Percentiles rank a stretch among this genome's conserved stretches.
These are phyloP conservation scores for Talaromyces rugulosus DNA, from an alignment of 2,329 filamentous ascomycete species.

Conservation along the genomic window DNA sequence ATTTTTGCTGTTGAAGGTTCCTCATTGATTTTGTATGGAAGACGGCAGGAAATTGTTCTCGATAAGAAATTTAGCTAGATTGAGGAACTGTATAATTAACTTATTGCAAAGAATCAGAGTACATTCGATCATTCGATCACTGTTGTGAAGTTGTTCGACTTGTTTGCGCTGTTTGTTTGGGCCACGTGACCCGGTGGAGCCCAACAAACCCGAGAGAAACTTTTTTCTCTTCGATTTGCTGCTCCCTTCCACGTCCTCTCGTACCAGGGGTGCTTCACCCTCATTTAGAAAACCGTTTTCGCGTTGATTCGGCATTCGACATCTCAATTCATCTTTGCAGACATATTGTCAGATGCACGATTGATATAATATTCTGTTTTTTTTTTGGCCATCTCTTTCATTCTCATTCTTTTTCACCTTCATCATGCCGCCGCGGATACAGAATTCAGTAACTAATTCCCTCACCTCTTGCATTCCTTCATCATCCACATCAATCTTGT, in stretches of 20 bases:
- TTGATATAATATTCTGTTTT: not conserved
- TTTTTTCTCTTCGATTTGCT: constrained; percentile 7
- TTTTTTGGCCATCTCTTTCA: not conserved
- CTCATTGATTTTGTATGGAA: not conserved
- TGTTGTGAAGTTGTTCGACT: not conserved
- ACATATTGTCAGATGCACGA: not conserved
- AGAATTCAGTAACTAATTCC: constrained; percentile 31
- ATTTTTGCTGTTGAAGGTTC: not conserved
- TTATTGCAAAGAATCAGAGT: not conserved
- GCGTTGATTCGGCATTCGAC: not conserved
- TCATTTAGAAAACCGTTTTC: constrained; percentile 2
- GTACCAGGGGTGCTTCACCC: constrained; percentile 14
- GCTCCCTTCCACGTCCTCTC: constrained; percentile 3
- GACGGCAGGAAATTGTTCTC: not conserved
- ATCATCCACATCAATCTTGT: constrained; percentile 25
- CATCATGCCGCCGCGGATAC: constrained; percentile 39
- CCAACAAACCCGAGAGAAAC: constrained; percentile 7
- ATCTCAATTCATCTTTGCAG: not conserved
- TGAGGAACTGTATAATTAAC: not conserved
- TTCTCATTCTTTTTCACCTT: not conserved
- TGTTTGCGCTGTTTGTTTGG: constrained; percentile 9
- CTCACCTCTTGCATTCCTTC: constrained; percentile 17
- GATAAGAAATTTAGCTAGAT: not conserved
- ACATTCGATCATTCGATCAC: not conserved
- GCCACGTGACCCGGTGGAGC: constrained; percentile 8